Evolutionary conservation across 306 rosid species (phyloP).

Genomic region (Rosa rugosa): DNA sequence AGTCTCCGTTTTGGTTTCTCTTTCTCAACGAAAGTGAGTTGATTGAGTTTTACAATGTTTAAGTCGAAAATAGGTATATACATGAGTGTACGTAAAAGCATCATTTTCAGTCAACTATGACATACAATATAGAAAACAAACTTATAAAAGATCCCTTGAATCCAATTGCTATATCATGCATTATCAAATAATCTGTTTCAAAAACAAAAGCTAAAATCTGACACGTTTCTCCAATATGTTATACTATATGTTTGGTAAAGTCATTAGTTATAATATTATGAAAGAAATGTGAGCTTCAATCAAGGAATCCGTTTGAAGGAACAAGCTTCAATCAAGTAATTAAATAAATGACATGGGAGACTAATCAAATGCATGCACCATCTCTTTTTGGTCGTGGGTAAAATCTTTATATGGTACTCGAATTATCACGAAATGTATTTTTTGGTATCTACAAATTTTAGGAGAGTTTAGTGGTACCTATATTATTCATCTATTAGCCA

Average conservation of each 20-base stretch:
- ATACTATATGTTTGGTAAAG: not conserved
- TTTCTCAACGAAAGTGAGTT: not conserved
- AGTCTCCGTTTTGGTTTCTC: not conserved
- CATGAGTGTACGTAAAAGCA: not conserved
- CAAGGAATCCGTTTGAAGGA: not conserved
- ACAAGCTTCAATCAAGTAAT: not conserved
- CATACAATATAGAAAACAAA: not conserved
- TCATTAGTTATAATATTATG: not conserved
- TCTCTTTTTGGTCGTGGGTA: too few species aligned
- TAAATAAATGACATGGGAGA: not conserved
- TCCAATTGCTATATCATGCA: not conserved
- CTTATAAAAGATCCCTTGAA: not conserved
- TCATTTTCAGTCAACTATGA: not conserved
- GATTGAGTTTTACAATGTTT: not conserved
- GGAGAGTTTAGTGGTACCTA: too few species aligned
- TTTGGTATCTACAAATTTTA: too few species aligned
- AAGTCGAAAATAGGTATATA: too few species aligned
- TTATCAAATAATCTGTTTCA: not conserved
- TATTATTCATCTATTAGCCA: too few species aligned
- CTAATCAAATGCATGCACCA: not conserved
- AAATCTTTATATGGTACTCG: too few species aligned
- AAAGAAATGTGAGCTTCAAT: not conserved
- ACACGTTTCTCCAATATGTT: not conserved
- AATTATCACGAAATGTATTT: too few species aligned
- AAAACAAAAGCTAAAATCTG: not conserved